These are phyloP conservation scores for Lactifluus rugatus DNA, from an alignment of 768 basidiomycete genomes.

Conservation along the genomic window DNA sequence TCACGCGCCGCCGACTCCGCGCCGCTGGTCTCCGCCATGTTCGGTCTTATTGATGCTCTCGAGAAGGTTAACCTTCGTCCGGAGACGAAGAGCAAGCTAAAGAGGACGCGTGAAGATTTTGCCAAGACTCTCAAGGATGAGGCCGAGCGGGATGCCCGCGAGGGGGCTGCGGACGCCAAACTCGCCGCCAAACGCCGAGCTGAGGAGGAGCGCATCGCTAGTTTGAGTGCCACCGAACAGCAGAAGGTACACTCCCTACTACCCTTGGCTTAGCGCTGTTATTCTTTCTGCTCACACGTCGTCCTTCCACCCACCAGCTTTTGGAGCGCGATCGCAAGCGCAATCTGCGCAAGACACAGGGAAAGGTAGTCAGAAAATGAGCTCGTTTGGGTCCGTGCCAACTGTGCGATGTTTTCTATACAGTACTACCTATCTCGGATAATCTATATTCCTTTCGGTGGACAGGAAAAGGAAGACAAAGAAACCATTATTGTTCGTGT, in stretches of 20 bases:
- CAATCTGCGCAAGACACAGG: slow-evolving; percentile 56
- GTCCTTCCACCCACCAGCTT: slow-evolving; percentile 28
- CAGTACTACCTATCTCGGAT: slow-evolving; percentile 1
- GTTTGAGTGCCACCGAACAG: slow-evolving; percentile 70
- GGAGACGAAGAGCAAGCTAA: slow-evolving; percentile 73
- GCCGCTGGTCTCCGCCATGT: slow-evolving; percentile 55
- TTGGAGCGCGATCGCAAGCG: slow-evolving; percentile 75
- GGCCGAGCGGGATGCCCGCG: slow-evolving; percentile 52
- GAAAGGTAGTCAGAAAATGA: slow-evolving; percentile 47
- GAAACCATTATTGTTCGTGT: background rate
- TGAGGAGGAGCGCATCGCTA: slow-evolving; percentile 63
- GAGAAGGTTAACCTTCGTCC: slow-evolving; percentile 49
- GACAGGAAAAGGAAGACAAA: background rate
- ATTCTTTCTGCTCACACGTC: background rate
- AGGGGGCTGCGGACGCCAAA: slow-evolving; percentile 64
- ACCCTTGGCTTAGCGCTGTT: slow-evolving; percentile 6
- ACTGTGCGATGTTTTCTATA: background rate
- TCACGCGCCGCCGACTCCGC: slow-evolving; percentile 40
- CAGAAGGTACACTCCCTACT: slow-evolving; percentile 47
- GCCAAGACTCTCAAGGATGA: slow-evolving; percentile 63
- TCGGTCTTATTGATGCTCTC: slow-evolving; percentile 67
- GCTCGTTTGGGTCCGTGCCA: background rate
- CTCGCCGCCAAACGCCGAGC: slow-evolving; percentile 62
- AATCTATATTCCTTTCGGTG: background rate
- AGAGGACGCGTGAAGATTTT: slow-evolving; percentile 61